Evolutionary conservation across 2,329 filamentous ascomycete species (phyloP).

Genomic region (Periglandula ipomoeae): DNA sequence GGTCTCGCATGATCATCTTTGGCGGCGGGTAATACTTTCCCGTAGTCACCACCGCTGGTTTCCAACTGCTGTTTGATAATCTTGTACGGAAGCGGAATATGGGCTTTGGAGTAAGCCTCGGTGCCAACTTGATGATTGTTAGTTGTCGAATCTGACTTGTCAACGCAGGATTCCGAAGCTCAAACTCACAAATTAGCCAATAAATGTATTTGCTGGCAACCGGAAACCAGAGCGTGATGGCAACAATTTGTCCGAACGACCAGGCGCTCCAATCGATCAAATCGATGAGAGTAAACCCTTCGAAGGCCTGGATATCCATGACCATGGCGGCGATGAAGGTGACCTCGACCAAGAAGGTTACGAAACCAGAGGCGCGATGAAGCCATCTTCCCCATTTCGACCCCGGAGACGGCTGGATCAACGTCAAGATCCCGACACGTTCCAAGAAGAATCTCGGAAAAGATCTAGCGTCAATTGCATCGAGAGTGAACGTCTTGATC

Average conservation of each 20-base stretch:
- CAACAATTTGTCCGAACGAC: constrained; percentile 5
- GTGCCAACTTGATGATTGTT: background rate
- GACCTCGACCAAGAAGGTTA: background rate
- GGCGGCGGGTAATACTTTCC: background rate
- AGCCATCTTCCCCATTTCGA: background rate
- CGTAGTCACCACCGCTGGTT: background rate
- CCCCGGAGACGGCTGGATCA: background rate
- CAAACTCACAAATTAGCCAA: constrained; percentile 5
- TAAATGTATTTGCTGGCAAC: constrained; percentile 4
- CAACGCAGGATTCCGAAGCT: background rate
- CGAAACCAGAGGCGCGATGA: background rate
- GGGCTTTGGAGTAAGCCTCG: background rate
- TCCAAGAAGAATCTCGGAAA: background rate
- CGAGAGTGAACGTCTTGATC: background rate
- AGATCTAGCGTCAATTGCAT: background rate
- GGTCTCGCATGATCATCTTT: background rate
- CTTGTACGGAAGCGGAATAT: background rate
- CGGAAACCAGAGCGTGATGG: constrained; percentile 4
- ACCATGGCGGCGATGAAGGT: background rate
- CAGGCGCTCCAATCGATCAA: background rate
- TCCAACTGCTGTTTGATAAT: background rate
- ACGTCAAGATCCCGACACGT: background rate
- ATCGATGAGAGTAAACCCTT: background rate
- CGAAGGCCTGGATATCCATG: background rate
- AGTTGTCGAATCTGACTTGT: background rate